phyloP scores from a whole-genome alignment of 2,329 filamentous ascomycete genomes.

The Aspergillus bombycis region DNA sequence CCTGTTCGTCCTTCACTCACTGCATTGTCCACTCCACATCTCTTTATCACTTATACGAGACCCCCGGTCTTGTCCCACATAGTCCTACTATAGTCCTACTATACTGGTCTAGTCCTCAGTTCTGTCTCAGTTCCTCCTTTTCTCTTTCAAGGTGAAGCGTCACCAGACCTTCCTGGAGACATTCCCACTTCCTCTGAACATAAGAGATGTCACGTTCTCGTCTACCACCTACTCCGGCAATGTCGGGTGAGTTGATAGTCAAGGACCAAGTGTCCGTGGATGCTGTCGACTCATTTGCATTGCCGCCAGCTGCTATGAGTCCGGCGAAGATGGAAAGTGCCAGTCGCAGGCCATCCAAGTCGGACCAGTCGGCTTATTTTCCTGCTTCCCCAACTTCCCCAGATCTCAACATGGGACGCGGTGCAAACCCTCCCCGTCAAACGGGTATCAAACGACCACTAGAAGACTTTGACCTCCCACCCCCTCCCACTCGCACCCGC shows the following conservation, averaged over 20 bases:
- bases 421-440: constrained; percentile 31
- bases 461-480: constrained; percentile 74
- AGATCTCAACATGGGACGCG: constrained; percentile 27
- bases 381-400: constrained; percentile 41
- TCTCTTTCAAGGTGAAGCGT: neutral
- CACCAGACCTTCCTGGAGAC: neutral
- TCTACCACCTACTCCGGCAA: constrained; percentile 42
- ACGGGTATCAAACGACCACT: constrained; percentile 44
- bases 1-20: constrained; percentile 1
- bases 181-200: neutral
- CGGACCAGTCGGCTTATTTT: constrained; percentile 32
- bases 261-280: constrained; percentile 37
- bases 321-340: constrained; percentile 24
- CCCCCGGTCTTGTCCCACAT: neutral
- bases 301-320: constrained; percentile 41
- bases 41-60: neutral
- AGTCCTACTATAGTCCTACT: neutral
- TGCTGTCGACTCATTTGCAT: constrained; percentile 37
- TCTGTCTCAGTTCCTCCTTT: neutral
- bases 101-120: neutral
- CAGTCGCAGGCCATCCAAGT: constrained; percentile 33
- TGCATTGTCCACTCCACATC: neutral
- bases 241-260: constrained; percentile 43
- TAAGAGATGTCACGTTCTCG: constrained; percentile 36
- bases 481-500: constrained; percentile 85